phyloP scores from a whole-genome alignment of 139 green algal species.

The Spirogloea muscicola region DNA sequence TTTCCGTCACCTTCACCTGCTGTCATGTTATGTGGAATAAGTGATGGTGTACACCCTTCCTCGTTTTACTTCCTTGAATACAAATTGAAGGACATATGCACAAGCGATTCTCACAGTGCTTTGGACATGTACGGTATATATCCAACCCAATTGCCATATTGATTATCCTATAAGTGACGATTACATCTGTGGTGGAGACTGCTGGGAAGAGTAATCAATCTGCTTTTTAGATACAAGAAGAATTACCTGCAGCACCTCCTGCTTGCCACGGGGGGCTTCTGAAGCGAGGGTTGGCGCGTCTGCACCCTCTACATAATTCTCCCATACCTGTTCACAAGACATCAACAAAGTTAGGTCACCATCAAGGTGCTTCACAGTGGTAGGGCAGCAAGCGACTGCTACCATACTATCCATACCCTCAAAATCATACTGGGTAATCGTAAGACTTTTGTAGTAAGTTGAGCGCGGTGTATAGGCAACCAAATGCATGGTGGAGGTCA shows the following conservation, averaged over 20 bases:
- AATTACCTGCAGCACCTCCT: conserved; percentile 40
- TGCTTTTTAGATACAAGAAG: conserved; percentile 10
- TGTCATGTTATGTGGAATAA: background rate
- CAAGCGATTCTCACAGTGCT: background rate
- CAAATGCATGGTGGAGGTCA: too few relatives aligned
- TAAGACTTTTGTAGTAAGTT: background rate
- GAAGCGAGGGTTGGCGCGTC: conserved; percentile 50
- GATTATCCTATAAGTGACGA: background rate
- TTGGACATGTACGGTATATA: background rate
- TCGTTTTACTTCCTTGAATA: conserved; percentile 3
- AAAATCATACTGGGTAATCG: background rate
- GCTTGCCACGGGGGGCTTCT: conserved; percentile 48
- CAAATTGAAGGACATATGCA: background rate
- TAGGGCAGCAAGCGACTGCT: background rate
- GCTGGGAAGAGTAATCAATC: too few relatives aligned
- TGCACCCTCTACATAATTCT: conserved; percentile 20
- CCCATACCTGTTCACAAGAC: conserved; percentile 28
- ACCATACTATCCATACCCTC: background rate
- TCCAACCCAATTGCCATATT: background rate
- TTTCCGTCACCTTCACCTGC: conserved; percentile 78
- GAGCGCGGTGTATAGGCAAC: background rate
- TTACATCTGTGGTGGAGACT: background rate
- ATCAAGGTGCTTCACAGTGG: background rate
- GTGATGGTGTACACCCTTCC: conserved; percentile 27
- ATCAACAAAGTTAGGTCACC: background rate